Conservation (phyloP, 768 basidiomycete species). For the Hemileccinum impolitum region DNA sequence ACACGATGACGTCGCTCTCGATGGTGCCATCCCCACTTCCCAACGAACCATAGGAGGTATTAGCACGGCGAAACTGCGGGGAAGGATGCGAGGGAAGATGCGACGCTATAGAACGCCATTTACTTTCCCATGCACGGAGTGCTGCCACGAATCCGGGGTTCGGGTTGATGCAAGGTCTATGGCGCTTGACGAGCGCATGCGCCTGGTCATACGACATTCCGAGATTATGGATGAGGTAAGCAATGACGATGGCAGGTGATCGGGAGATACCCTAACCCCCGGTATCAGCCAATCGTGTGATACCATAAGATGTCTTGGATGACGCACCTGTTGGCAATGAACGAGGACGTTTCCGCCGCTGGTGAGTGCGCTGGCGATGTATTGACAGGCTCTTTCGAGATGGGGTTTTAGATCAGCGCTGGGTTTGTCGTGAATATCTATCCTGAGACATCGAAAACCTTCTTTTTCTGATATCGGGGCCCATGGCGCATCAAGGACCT, state of each 20-base stretch:
- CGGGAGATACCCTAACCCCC: constrained; percentile 67
- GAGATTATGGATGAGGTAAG: constrained; percentile 73
- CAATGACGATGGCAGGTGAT: constrained; percentile 71
- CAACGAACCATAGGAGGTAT: constrained; percentile 21
- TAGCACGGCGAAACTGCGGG: constrained; percentile 28
- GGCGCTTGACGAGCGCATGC: constrained; percentile 53
- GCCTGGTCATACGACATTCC: constrained; percentile 73
- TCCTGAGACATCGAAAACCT: constrained; percentile 55
- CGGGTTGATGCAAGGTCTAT: constrained; percentile 71
- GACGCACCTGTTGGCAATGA: constrained; percentile 76
- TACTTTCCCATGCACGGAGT: constrained; percentile 55
- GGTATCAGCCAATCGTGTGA: constrained; percentile 2
- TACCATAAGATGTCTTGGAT: background rate
- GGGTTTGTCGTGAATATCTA: constrained; percentile 63
- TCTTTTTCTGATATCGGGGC: constrained; percentile 45
- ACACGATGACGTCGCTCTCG: constrained; percentile 1
- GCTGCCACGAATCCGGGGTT: constrained; percentile 71
- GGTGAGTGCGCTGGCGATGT: constrained; percentile 60
- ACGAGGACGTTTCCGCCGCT: constrained; percentile 67
- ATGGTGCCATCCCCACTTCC: background rate
- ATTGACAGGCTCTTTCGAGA: constrained; percentile 62
- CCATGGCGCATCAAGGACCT: constrained; percentile 68
- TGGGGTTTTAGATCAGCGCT: constrained; percentile 63
- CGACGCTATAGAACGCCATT: constrained; percentile 23
- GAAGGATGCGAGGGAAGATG: background rate